A percentile compares a stretch with the other conserved stretches of the same genome.
Evolutionary conservation across 768 basidiomycete genomes (phyloP).

Genomic region (Pleurotus citrinopileatus): DNA sequence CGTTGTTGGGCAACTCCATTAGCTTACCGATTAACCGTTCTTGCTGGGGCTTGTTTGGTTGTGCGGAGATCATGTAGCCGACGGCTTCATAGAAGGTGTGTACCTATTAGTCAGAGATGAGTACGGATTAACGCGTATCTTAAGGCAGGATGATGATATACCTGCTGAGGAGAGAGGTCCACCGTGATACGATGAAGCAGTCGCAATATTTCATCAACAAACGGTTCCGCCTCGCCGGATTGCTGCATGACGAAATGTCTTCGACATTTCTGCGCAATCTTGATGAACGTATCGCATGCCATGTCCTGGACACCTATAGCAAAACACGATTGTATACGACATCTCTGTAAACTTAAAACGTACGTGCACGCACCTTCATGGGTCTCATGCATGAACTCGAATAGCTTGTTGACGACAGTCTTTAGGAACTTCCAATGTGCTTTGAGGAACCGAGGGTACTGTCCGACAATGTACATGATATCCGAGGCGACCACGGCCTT

Average conservation of each 20-base stretch:
- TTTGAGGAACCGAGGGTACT: constrained; percentile 98
- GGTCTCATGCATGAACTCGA: constrained; percentile 99
- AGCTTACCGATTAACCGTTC: constrained; percentile 92
- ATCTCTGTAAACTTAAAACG: constrained; percentile 1
- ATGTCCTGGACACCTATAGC: constrained; percentile 93
- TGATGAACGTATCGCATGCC: constrained; percentile 99
- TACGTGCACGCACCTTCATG: constrained; percentile 74
- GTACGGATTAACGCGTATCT: background rate
- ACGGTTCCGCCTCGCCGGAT: constrained; percentile 94
- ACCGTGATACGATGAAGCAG: constrained; percentile 91
- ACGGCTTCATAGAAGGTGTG: constrained; percentile 99
- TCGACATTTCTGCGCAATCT: constrained; percentile 98
- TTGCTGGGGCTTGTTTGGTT: constrained; percentile 96
- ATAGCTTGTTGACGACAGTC: constrained; percentile 98
- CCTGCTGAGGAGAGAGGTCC: constrained; percentile 90
- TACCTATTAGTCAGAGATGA: constrained; percentile 43
- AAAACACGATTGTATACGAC: constrained; percentile 1
- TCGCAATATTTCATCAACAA: constrained; percentile 95
- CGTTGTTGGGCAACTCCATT: constrained; percentile 97
- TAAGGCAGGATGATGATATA: constrained; percentile 19
- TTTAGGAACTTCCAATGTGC: constrained; percentile 99
- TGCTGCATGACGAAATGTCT: constrained; percentile 99
- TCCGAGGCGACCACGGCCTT: constrained; percentile 97
- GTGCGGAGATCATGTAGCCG: constrained; percentile 99
- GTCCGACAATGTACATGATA: constrained; percentile 99